Conservation (phyloP, 2,329 filamentous ascomycete species). For the Beauveria sp. region DNA sequence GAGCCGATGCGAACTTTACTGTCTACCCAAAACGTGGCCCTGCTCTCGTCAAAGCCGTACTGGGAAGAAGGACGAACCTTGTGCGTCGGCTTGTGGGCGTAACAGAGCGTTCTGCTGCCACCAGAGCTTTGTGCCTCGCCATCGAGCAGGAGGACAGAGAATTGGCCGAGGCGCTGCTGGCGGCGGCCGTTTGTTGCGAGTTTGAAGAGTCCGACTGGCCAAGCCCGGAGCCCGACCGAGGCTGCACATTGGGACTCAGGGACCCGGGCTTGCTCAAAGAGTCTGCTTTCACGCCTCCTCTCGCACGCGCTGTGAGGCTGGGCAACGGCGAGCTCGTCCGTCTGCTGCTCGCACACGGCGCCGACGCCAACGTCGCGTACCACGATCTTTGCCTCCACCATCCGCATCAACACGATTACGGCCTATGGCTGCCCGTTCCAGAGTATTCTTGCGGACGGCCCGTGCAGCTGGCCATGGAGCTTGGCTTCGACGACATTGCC, state of each 20-base stretch:
- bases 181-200: background rate
- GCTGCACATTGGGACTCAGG: too few relatives aligned
- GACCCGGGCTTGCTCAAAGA: background rate
- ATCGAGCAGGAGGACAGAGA: background rate
- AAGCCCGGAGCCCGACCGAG: too few relatives aligned
- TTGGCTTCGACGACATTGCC: background rate
- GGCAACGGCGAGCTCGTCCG: background rate
- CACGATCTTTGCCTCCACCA: background rate
- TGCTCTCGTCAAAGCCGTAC: background rate
- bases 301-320: background rate
- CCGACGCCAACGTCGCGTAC: conserved; percentile 2
- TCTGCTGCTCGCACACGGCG: conserved; percentile 1
- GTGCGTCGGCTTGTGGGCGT: background rate
- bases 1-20: background rate
- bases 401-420: background rate
- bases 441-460: background rate
- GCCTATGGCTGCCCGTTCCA: background rate
- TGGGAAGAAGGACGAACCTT: background rate
- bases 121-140: background rate
- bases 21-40: too few relatives aligned
- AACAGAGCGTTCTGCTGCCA: background rate
- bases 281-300: background rate
- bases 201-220: background rate
- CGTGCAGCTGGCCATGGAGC: conserved; percentile 1
- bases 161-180: background rate